phyloP scores from a whole-genome alignment of 495 filamentous ascomycete species.

The Thermothielavioides terrestris region DNA sequence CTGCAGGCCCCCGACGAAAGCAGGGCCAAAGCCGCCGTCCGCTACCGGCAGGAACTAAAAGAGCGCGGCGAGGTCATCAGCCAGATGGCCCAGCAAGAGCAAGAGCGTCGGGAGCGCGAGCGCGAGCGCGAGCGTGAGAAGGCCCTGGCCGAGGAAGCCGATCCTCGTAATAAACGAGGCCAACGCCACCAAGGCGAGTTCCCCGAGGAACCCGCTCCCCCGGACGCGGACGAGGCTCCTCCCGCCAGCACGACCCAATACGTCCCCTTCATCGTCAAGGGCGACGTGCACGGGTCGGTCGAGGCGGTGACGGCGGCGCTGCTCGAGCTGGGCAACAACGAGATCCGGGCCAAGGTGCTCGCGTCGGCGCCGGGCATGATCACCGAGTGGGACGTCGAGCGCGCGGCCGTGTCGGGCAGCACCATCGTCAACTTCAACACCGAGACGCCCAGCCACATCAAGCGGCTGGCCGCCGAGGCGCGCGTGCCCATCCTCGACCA shows the following conservation, averaged over 20 bases:
- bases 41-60: constrained; percentile 55
- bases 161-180: background rate
- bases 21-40: constrained; percentile 70
- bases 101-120: constrained; percentile 38
- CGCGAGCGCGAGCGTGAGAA: constrained; percentile 4
- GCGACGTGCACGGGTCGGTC: constrained; percentile 84
- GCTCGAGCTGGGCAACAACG: constrained; percentile 67
- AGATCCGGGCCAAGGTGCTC: constrained; percentile 69
- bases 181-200: background rate
- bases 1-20: constrained; percentile 73
- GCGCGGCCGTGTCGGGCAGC: constrained; percentile 62
- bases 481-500: constrained; percentile 74
- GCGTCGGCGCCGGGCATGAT: constrained; percentile 70
- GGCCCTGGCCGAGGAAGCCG: constrained; percentile 15
- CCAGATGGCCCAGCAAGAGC: constrained; percentile 23
- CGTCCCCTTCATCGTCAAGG: constrained; percentile 83
- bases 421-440: constrained; percentile 83
- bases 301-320: constrained; percentile 78
- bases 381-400: constrained; percentile 81
- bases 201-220: constrained; percentile 29
- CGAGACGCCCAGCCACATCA: constrained; percentile 56
- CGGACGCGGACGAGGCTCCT: constrained; percentile 1
- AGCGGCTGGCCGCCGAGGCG: constrained; percentile 54
- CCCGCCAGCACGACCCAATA: constrained; percentile 52
- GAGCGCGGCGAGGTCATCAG: constrained; percentile 32